phyloP scores from a whole-genome alignment of 352 stramenopile species.

The Phytopythium helicoides region DNA sequence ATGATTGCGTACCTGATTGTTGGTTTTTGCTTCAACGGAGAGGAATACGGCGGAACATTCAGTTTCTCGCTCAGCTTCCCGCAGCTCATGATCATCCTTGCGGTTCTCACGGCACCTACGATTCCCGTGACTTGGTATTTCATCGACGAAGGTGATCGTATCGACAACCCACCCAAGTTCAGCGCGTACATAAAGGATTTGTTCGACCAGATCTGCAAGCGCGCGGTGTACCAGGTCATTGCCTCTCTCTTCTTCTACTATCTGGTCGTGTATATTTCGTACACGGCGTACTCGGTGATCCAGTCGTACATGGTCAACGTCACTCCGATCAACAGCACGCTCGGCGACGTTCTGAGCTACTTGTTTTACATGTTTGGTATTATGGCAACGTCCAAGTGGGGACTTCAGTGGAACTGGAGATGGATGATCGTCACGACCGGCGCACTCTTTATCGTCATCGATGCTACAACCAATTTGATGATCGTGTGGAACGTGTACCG shows the following conservation, averaged over 20 bases:
- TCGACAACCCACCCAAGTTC: constrained; percentile 13
- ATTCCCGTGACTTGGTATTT: constrained; percentile 48
- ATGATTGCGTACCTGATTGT: constrained; percentile 38
- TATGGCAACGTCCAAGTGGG: constrained; percentile 34
- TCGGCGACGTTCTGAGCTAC: constrained; percentile 24
- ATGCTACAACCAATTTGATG: constrained; percentile 25
- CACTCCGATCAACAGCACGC: constrained; percentile 24
- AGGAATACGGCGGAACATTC: constrained; percentile 37
- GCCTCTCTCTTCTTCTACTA: constrained; percentile 36
- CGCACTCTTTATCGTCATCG: constrained; percentile 22
- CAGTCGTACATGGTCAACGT: constrained; percentile 28
- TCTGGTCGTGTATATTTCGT: constrained; percentile 22
- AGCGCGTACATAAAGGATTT: constrained; percentile 27
- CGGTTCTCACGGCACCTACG: constrained; percentile 26
- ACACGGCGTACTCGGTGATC: constrained; percentile 22
- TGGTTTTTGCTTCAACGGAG: constrained; percentile 41
- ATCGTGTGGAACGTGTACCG: constrained; percentile 37
- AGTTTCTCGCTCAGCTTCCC: constrained; percentile 35
- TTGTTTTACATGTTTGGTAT: constrained; percentile 29
- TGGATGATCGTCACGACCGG: constrained; percentile 27
- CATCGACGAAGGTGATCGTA: constrained; percentile 28
- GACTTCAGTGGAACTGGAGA: constrained; percentile 43
- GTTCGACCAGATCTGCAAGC: constrained; percentile 34
- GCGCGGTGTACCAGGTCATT: constrained; percentile 46
- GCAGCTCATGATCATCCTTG: constrained; percentile 29